These are phyloP conservation scores for Vinca minor DNA, from an alignment of 257 asterid genomes.

Conservation along the genomic window DNA sequence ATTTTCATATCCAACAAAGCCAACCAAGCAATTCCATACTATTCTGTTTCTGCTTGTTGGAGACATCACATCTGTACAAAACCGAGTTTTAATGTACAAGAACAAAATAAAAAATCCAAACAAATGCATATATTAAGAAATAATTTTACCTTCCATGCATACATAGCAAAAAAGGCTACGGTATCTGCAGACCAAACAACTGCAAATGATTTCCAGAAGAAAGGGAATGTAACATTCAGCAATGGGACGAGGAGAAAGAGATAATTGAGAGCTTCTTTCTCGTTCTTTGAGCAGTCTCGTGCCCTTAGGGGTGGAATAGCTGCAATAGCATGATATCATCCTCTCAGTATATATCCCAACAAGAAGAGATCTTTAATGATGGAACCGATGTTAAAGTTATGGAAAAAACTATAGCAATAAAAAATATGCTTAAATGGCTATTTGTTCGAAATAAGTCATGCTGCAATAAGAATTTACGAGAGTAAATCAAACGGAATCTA, in stretches of 20 bases:
- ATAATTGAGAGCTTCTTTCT: slow-evolving; percentile 92
- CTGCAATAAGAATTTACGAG: neutral
- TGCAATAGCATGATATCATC: slow-evolving; percentile 25
- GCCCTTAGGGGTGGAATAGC: slow-evolving; percentile 97
- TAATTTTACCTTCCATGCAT: slow-evolving; percentile 84
- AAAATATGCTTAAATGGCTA: neutral
- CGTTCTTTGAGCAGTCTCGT: slow-evolving; percentile 90
- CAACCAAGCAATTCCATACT: slow-evolving; percentile 8
- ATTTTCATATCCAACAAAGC: slow-evolving; percentile 7
- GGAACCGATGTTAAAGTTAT: neutral
- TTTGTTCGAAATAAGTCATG: neutral
- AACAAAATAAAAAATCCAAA: neutral
- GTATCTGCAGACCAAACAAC: slow-evolving; percentile 90
- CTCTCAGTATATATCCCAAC: neutral
- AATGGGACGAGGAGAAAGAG: slow-evolving; percentile 74
- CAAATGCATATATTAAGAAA: neutral
- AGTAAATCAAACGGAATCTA: neutral
- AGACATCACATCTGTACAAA: slow-evolving; percentile 30
- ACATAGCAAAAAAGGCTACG: slow-evolving; percentile 70
- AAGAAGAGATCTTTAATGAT: neutral
- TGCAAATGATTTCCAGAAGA: slow-evolving; percentile 92
- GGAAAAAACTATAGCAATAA: neutral
- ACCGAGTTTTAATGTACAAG: neutral
- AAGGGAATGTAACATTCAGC: slow-evolving; percentile 66
- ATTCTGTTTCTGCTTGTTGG: slow-evolving; percentile 20